phyloP scores from a whole-genome alignment of 257 asterid genomes.

The Rehmannia glutinosa region DNA sequence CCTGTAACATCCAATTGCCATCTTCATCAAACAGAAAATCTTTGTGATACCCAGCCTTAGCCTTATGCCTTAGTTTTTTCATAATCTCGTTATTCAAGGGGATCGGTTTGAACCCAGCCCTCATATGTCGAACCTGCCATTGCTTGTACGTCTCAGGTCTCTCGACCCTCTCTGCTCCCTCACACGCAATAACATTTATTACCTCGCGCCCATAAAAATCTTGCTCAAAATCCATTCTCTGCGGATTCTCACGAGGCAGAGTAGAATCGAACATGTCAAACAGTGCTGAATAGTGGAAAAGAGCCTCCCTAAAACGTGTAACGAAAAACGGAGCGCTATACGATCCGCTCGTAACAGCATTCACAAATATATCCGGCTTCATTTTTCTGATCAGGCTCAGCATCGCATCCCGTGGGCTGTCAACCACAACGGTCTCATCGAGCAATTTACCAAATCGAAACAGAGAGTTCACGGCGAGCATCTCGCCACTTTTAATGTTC shows the following conservation, averaged over 20 bases:
- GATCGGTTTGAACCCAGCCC: slow-evolving; percentile 78
- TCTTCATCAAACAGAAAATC: slow-evolving; percentile 76
- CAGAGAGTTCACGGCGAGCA: slow-evolving; percentile 70
- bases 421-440: slow-evolving; percentile 66
- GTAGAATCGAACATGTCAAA: slow-evolving; percentile 87
- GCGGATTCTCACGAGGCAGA: slow-evolving; percentile 56
- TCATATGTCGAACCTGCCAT: slow-evolving; percentile 68
- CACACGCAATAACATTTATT: slow-evolving; percentile 81
- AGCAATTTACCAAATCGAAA: slow-evolving; percentile 53
- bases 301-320: slow-evolving; percentile 91
- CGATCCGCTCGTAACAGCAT: slow-evolving; percentile 53
- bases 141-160: slow-evolving; percentile 94
- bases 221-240: slow-evolving; percentile 68
- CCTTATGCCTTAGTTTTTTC: slow-evolving; percentile 51
- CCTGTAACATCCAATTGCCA: slow-evolving; percentile 85
- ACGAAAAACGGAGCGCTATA: slow-evolving; percentile 75
- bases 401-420: slow-evolving; percentile 76
- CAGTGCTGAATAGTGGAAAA: slow-evolving; percentile 69
- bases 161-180: slow-evolving; percentile 80
- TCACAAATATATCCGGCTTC: slow-evolving; percentile 68
- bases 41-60: slow-evolving; percentile 43
- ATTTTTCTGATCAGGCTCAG: slow-evolving; percentile 52
- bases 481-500: slow-evolving; percentile 55
- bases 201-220: slow-evolving; percentile 73
- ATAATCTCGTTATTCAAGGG: slow-evolving; percentile 45